phyloP scores from a whole-genome alignment of 495 filamentous ascomycete genomes.

The Lasiosphaeriaceae sp. region DNA sequence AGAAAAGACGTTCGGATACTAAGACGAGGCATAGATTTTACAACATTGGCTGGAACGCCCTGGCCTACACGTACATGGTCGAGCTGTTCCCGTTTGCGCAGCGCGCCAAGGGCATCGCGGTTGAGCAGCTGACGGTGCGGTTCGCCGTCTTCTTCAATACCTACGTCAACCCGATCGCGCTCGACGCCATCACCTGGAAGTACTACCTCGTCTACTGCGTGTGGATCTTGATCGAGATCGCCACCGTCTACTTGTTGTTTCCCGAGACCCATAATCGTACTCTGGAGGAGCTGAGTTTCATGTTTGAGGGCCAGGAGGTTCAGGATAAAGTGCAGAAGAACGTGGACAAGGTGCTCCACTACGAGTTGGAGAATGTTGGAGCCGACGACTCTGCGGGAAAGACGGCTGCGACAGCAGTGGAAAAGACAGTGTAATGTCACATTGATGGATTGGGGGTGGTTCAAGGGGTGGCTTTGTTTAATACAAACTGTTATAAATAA shows the following conservation, averaged over 20 bases:
- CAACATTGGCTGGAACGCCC: conserved; percentile 60
- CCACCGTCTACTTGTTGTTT: conserved; percentile 56
- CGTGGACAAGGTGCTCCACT: conserved; percentile 33
- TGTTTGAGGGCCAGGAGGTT: conserved; percentile 37
- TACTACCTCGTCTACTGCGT: conserved; percentile 61
- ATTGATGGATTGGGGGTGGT: too few relatives aligned
- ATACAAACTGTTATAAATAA: too few relatives aligned
- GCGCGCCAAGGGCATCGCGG: conserved; percentile 54
- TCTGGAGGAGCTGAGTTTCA: conserved; percentile 40
- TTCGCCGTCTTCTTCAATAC: conserved; percentile 51
- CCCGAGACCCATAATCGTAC: conserved; percentile 58
- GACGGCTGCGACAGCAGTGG: too few relatives aligned
- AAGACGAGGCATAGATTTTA: too few relatives aligned
- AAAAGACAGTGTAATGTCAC: too few relatives aligned
- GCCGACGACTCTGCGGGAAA: too few relatives aligned
- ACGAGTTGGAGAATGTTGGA: conserved; percentile 21
- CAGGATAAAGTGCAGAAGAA: conserved; percentile 32
- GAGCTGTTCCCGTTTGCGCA: conserved; percentile 59
- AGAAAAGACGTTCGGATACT: too few relatives aligned
- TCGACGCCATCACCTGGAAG: conserved; percentile 55
- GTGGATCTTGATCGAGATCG: conserved; percentile 53
- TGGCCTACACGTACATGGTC: conserved; percentile 55
- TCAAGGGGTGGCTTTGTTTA: too few relatives aligned
- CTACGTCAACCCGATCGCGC: conserved; percentile 62
- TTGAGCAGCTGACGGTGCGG: conserved; percentile 55